Percentiles rank a stretch among this genome's conserved stretches.
These are phyloP conservation scores for Pilatotrama ljubarskyi DNA, from an alignment of 768 basidiomycete species.

Conservation along the genomic window DNA sequence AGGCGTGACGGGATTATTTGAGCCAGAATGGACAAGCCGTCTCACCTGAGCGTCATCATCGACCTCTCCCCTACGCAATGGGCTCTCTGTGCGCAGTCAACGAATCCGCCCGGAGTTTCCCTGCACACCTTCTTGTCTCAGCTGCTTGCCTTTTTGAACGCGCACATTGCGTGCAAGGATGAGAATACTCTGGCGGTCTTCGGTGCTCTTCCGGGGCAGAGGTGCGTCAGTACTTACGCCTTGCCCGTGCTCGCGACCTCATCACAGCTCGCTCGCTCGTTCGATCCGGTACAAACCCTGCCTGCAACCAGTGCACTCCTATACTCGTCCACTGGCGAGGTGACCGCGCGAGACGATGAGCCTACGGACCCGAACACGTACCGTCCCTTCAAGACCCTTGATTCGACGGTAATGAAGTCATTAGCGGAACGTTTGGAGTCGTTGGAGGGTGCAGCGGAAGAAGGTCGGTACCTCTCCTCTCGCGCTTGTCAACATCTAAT, in stretches of 20 bases:
- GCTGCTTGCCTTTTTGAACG: slow-evolving; percentile 87
- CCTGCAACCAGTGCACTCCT: slow-evolving; percentile 60
- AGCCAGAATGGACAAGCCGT: slow-evolving; percentile 46
- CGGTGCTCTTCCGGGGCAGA: slow-evolving; percentile 82
- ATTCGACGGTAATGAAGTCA: slow-evolving; percentile 61
- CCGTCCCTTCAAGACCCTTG: slow-evolving; percentile 77
- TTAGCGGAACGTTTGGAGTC: slow-evolving; percentile 64
- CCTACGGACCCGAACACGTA: slow-evolving; percentile 76
- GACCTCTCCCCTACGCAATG: slow-evolving; percentile 88
- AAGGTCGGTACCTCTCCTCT: slow-evolving; percentile 40
- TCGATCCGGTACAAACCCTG: neutral
- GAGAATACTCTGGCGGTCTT: slow-evolving; percentile 94
- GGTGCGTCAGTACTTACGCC: slow-evolving; percentile 45
- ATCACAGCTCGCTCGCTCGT: neutral
- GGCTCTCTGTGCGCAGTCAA: slow-evolving; percentile 56
- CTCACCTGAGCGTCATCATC: slow-evolving; percentile 79
- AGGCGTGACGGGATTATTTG: neutral
- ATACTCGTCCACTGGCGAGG: slow-evolving; percentile 66
- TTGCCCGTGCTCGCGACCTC: neutral
- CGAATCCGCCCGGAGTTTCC: slow-evolving; percentile 51
- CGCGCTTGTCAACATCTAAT: slow-evolving; percentile 21
- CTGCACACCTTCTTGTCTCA: slow-evolving; percentile 79
- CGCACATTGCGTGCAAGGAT: slow-evolving; percentile 86
- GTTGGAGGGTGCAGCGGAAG: slow-evolving; percentile 49
- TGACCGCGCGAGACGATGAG: slow-evolving; percentile 36